Evolutionary conservation across 257 asterid genomes (phyloP).

Genomic region (Thymus mandschuricus): DNA sequence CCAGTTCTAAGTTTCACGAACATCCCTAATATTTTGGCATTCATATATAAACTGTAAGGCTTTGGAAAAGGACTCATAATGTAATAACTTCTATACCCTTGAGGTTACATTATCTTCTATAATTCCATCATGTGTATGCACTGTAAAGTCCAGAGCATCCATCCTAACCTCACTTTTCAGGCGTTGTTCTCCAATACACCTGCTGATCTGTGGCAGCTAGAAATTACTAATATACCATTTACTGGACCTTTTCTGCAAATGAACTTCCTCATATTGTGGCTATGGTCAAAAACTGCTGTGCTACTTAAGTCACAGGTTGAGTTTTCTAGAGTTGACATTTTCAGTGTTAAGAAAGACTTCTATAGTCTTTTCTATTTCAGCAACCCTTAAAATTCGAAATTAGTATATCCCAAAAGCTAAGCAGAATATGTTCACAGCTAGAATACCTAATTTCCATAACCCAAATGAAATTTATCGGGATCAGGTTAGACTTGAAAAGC

Average conservation of each 20-base stretch:
- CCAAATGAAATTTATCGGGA: no score
- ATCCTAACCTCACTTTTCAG: background rate
- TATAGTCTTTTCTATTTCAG: constrained; percentile 11
- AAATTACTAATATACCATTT: background rate
- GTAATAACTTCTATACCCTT: background rate
- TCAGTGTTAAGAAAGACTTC: background rate
- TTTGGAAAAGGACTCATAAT: background rate
- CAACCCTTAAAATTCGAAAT: constrained; percentile 5
- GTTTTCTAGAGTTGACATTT: background rate
- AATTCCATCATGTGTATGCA: background rate
- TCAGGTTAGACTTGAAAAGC: no score
- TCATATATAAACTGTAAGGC: background rate
- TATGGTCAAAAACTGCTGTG: background rate
- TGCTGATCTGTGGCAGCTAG: no score
- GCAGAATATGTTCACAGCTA: background rate
- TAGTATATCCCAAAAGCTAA: constrained; percentile 3
- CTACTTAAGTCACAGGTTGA: constrained; percentile 6
- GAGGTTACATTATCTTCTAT: background rate
- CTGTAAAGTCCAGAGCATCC: background rate
- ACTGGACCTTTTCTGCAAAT: constrained; percentile 24
- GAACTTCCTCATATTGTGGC: constrained; percentile 11
- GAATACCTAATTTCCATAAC: no score
- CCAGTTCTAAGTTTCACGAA: background rate
- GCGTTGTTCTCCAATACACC: background rate
- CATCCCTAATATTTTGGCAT: constrained; percentile 3